Evolutionary conservation across 306 rosid genomes (phyloP).

Genomic region (Begonia loranthoides): DNA sequence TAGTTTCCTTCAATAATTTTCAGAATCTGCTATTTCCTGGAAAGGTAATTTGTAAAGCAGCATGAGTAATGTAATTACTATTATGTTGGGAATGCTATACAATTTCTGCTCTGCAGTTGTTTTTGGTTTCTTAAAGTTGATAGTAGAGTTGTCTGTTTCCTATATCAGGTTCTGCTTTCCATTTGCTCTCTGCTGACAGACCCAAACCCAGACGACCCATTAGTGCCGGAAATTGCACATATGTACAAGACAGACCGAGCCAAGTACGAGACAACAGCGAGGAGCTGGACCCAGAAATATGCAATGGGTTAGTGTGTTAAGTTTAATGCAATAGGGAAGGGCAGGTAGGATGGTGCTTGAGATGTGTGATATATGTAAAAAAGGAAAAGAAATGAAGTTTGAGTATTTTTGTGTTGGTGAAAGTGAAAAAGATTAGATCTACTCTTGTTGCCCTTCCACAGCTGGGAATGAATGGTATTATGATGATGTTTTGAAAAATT

Average conservation of each 20-base stretch:
- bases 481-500: not conserved
- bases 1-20: too few species aligned
- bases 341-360: slow-evolving; percentile 20
- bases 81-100: too few species aligned
- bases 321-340: slow-evolving; percentile 5
- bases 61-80: too few species aligned
- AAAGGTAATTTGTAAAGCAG: too few species aligned
- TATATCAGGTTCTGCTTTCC: slow-evolving; percentile 64
- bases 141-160: not conserved
- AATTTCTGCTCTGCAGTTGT: too few species aligned
- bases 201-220: slow-evolving; percentile 76
- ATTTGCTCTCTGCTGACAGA: slow-evolving; percentile 81
- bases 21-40: too few species aligned
- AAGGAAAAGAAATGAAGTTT: slow-evolving; percentile 11
- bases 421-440: slow-evolving; percentile 22
- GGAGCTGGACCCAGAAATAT: slow-evolving; percentile 93
- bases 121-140: too few species aligned
- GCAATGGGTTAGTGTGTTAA: slow-evolving; percentile 63
- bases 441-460: not conserved
- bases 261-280: slow-evolving; percentile 79
- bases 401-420: slow-evolving; percentile 19
- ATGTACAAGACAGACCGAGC: slow-evolving; percentile 68
- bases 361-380: slow-evolving; percentile 21
- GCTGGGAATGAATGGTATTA: not conserved
- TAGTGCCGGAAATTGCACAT: slow-evolving; percentile 79